These are phyloP conservation scores for Pyricularia pennisetigena DNA, from an alignment of 2,329 filamentous ascomycete species.

Conservation along the genomic window DNA sequence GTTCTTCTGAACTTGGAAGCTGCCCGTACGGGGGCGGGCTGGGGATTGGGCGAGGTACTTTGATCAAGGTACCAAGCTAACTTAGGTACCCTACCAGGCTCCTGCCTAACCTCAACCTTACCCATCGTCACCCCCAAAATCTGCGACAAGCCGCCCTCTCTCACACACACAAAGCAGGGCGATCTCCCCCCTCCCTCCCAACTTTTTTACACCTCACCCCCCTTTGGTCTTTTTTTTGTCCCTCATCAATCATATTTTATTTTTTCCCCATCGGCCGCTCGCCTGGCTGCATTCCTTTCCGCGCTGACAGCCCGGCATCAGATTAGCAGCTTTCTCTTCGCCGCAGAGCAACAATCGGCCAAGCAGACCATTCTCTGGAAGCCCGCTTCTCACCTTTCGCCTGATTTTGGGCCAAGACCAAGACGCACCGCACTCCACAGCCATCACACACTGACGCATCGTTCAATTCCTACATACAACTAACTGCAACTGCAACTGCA, in stretches of 20 bases:
- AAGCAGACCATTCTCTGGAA: neutral
- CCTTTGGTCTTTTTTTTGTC: slow-evolving; percentile 3
- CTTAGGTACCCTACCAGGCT: neutral
- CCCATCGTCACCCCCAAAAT: neutral
- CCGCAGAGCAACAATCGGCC: neutral
- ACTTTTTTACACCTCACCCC: slow-evolving; percentile 2
- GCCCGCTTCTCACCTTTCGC: neutral
- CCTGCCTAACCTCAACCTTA: slow-evolving; percentile 3
- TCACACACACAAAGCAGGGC: slow-evolving; percentile 3
- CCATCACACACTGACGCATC: neutral
- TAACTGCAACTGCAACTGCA: neutral
- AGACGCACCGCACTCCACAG: neutral
- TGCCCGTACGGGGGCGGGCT: neutral
- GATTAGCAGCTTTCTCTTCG: neutral
- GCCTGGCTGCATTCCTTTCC: slow-evolving; percentile 2
- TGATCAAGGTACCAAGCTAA: neutral
- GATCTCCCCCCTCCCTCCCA: slow-evolving; percentile 2
- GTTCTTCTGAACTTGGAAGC: neutral
- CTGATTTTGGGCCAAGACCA: neutral
- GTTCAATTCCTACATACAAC: neutral
- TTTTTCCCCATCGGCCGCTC: neutral
- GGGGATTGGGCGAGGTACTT: neutral
- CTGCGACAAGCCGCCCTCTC: slow-evolving; percentile 4
- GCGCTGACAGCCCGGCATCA: neutral
- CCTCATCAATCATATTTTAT: slow-evolving; percentile 5